Base-by-base conservation (phyloP, 768 basidiomycete species). In the Mycena pura region DNA sequence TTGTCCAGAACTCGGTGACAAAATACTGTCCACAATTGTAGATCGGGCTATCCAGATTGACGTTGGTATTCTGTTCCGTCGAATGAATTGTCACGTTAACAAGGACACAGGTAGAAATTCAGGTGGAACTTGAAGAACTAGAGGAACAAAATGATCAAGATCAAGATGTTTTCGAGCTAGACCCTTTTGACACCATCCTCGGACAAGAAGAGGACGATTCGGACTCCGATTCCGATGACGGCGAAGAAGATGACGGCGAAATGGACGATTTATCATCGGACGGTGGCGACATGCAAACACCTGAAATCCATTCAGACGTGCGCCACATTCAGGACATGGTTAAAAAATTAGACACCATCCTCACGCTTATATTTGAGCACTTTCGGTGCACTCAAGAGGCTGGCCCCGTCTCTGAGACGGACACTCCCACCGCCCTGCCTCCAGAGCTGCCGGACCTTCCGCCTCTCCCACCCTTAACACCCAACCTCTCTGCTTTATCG, bases 1-100 rank as follows among this genome's bases (percentile, higher is more conserved):
- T 72, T 98, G 96, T 70, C 88, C 93, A 0, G 95, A 94, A 71
- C 78, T 98, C 21, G 79, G 86, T 2, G 95, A 95, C 63, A 88
- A 88, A 65, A 88, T 98, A 39, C 78, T 98, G 31, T 89, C 88
- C 3, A 89, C 90, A 0, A 92, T 98, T 31, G 84, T 99, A 22
- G 95, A 97, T 73, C 88, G 95, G n/a, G 91, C 95, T 27, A 89
- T 99, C 29, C 90, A 96, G 74, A 95, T 99, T 58, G 97, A 99
- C 74, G 96, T 96, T 69, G 57, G 93, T 82, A 11, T 24, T 2
- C 29, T 46, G 21, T 38, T 27, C 32, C n/a, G 50, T 29, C 59
- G 8, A 11, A 4, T 48, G 57, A 32, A 19, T 11, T 62, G 24
- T 19, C 6, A 51, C 2, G 43, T 15, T 50, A 19, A 25, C 51